Evolutionary conservation across 495 filamentous ascomycete genomes (phyloP), one percentile per base, ranked within the genome.

Genomic region (Penicillium coprophilum): DNA sequence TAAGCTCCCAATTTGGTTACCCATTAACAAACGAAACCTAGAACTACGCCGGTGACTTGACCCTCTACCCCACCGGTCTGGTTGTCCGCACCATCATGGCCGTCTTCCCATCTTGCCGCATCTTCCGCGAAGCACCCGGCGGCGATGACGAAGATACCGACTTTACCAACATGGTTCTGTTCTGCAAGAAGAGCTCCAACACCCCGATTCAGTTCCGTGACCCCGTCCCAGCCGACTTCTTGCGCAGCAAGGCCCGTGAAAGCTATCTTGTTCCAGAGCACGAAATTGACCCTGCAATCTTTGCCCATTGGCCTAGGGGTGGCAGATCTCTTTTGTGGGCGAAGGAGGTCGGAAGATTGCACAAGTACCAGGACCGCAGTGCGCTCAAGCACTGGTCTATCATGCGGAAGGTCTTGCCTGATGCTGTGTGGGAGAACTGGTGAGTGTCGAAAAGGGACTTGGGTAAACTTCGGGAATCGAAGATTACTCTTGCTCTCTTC

Each of bases 1-100:
- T 17, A 40, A 32, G 49, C 32, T 20, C 19, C 10, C 31, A 23
- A 7, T 41, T 34, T 36, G 23, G 46, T 8, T 17, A 19, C 3
- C 4, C 9, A 30, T 46, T 53, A 50, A 56, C 39, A 21, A 41
- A 44, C 13, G 11, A 48, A 46, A 41, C 15, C 46, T 60, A 96
- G 91, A 98, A 98, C 74, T 98, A 96, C 72, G 94, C 93, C n/a
- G 94, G 92, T 40, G 92, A 97, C 67, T 80, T 96, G 40, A 72
- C 81, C 48, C 82, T 91, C 23, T 87, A 87, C 28, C 79, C 88
- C 13, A 84, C 87, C 23, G 80, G 83, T 41, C 79, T 89, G 17
- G 80, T 92, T 27, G 81, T 95, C 63, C 80, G 83, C 59, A 93
- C 88, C 24, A 89, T 91, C 64, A 75, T 75, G 41, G 67, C 76